A percentile compares a stretch with the other conserved stretches of the same genome.
Evolutionary conservation across 176 grass and related monocot genomes (phyloP).

Genomic region (Stipa capillata): DNA sequence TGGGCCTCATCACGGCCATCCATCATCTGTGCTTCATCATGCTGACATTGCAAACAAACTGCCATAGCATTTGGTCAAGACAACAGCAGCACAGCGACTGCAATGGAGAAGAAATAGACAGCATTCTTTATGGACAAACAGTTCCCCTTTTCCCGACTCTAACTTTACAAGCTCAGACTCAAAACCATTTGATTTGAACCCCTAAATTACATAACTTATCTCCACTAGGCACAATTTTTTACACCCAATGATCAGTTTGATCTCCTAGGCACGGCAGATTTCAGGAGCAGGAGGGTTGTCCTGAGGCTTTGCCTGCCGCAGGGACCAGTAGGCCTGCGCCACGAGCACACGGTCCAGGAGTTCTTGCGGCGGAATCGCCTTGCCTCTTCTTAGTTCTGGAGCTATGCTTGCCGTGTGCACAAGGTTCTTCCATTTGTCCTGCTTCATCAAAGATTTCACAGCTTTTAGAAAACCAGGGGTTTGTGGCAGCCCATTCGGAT

Average conservation of each 20-base stretch:
- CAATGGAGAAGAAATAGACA: too few species aligned
- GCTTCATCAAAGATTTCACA: not conserved
- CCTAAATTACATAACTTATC: not conserved
- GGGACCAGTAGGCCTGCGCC: constrained; percentile 61
- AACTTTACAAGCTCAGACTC: too few species aligned
- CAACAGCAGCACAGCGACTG: too few species aligned
- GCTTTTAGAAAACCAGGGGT: not conserved
- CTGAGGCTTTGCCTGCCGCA: constrained; percentile 50
- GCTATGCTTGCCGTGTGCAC: constrained; percentile 83
- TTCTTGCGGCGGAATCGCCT: constrained; percentile 66
- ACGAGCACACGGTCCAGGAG: constrained; percentile 65
- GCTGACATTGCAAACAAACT: not conserved
- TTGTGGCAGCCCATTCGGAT: not conserved
- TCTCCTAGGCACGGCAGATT: too few species aligned
- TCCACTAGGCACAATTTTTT: not conserved
- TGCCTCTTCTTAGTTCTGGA: constrained; percentile 59
- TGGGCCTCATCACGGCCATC: too few species aligned
- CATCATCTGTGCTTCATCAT: not conserved
- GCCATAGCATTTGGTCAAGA: too few species aligned
- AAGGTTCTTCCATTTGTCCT: constrained; percentile 91
- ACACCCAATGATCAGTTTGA: not conserved
- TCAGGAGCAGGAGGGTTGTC: too few species aligned
- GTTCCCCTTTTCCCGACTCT: too few species aligned
- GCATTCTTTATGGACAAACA: too few species aligned
- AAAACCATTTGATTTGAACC: not conserved